Evolutionary conservation across 768 basidiomycete species (phyloP).

Genomic region (Mycena rosella): DNA sequence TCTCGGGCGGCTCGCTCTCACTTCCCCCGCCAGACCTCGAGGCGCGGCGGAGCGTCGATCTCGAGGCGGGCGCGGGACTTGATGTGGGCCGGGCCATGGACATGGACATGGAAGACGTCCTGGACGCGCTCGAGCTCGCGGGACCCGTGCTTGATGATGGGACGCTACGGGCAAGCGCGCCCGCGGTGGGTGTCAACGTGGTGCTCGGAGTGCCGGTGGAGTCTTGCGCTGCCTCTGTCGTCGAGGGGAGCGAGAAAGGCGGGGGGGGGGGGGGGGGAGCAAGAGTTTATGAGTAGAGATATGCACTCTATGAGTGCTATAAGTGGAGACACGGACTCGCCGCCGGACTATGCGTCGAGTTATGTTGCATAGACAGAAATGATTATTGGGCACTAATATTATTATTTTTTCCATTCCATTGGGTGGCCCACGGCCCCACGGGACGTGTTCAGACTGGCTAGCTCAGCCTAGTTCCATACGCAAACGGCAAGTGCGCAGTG

Average conservation of each 20-base stretch:
- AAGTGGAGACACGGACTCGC: neutral
- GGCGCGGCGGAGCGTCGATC: neutral
- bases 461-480: no score
- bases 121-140: conserved; percentile 7
- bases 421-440: no score
- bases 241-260: neutral
- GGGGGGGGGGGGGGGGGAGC: no score
- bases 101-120: neutral
- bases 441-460: no score
- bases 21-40: neutral
- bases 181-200: neutral
- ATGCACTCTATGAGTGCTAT: no score
- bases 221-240: neutral
- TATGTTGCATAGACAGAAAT: neutral
- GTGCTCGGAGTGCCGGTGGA: neutral
- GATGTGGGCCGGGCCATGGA: neutral
- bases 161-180: no score
- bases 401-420: no score
- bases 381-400: no score
- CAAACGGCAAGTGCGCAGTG: no score
- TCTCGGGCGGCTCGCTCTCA: neutral
- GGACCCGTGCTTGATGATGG: neutral
- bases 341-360: conserved; percentile 1
- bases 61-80: neutral
- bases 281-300: no score